Conservation (phyloP, 768 basidiomycete species). For the Paxillus rubicundulus region DNA sequence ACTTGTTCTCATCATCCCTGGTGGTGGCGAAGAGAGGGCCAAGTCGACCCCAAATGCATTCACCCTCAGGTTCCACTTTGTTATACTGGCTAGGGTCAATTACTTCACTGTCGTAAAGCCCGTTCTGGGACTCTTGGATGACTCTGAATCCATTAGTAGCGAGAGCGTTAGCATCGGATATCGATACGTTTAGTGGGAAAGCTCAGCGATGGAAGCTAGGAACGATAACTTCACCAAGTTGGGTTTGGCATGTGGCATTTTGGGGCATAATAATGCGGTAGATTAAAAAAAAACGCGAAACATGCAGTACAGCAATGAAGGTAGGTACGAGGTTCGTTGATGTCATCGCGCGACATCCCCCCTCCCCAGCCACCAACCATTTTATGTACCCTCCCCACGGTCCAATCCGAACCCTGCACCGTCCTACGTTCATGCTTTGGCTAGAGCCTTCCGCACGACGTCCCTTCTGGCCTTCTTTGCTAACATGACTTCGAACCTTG, state of each 20-base stretch:
- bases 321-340: not conserved
- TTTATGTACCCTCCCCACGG: not conserved
- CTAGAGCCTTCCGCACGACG: conserved; percentile 64
- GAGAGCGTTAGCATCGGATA: too few relatives aligned
- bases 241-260: not conserved
- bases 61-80: too few relatives aligned
- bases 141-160: too few relatives aligned
- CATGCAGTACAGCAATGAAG: not conserved
- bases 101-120: not conserved
- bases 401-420: not conserved
- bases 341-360: not conserved
- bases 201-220: too few relatives aligned
- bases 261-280: conserved; percentile 3
- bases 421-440: conserved; percentile 13
- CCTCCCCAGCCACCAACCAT: not conserved
- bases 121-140: too few relatives aligned
- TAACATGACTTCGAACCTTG: conserved; percentile 83
- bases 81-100: too few relatives aligned
- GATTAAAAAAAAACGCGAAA: not conserved
- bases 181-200: too few relatives aligned
- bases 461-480: conserved; percentile 88
- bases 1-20: conserved; percentile 45
- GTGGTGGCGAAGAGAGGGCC: not conserved
- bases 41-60: too few relatives aligned
- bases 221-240: too few relatives aligned